A percentile compares a stretch with the other conserved stretches of the same genome.
Conservation (phyloP, 2,329 filamentous ascomycete genomes). For the Claviceps spartinae region DNA sequence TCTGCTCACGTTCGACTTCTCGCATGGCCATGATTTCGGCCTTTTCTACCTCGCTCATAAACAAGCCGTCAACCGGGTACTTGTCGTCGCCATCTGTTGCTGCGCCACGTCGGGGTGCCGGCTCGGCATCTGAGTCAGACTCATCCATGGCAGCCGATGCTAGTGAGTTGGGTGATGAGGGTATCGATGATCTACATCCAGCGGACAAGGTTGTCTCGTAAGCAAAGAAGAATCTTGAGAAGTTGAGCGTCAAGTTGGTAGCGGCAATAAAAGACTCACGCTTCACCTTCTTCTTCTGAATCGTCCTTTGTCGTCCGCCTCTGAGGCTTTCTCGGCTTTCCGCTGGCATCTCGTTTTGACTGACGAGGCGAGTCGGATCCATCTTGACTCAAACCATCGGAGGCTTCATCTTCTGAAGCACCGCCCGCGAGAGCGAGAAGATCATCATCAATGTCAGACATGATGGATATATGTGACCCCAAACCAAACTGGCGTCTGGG, state of each 20-base stretch:
- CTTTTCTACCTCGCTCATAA: slow-evolving; percentile 60
- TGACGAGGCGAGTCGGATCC: slow-evolving; percentile 39
- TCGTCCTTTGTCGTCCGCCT: slow-evolving; percentile 28
- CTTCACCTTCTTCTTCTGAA: slow-evolving; percentile 51
- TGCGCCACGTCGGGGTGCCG: slow-evolving; percentile 20
- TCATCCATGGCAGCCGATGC: slow-evolving; percentile 84
- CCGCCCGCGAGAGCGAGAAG: slow-evolving; percentile 85
- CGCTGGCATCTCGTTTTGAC: slow-evolving; percentile 17
- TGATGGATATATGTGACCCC: slow-evolving; percentile 25
- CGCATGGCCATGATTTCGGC: slow-evolving; percentile 70
- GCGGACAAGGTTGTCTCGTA: background rate
- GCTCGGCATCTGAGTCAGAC: slow-evolving; percentile 51
- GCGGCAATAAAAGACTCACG: slow-evolving; percentile 18
- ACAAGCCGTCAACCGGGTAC: slow-evolving; percentile 82
- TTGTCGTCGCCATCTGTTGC: slow-evolving; percentile 45
- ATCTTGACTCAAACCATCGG: slow-evolving; percentile 39
- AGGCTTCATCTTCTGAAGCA: slow-evolving; percentile 47
- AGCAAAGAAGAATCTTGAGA: slow-evolving; percentile 1
- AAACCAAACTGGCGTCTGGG: background rate
- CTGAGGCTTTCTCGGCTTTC: slow-evolving; percentile 32
- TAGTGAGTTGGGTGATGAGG: slow-evolving; percentile 58
- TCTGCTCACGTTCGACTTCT: slow-evolving; percentile 81
- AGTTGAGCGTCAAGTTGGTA: background rate
- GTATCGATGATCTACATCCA: slow-evolving; percentile 48
- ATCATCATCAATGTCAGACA: slow-evolving; percentile 89